Evolutionary conservation across 2,329 filamentous ascomycete genomes (phyloP).

Genomic region (Golovinomyces cichoracearum): DNA sequence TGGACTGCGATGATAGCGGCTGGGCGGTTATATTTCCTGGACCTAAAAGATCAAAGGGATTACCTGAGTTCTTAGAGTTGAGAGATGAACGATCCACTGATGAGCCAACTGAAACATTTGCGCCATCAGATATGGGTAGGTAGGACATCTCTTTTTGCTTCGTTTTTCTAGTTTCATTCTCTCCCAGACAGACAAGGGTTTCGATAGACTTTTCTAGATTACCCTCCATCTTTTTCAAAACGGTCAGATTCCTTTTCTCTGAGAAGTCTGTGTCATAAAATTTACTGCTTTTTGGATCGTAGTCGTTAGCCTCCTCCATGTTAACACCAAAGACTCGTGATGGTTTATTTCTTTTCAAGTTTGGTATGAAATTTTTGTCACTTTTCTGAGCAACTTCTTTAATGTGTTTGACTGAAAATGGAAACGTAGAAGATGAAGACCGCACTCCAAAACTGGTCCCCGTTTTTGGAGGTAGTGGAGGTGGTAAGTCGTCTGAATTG

Average conservation of each 20-base stretch:
- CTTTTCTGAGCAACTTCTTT: slow-evolving; percentile 9
- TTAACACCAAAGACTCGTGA: slow-evolving; percentile 45
- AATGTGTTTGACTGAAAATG: slow-evolving; percentile 24
- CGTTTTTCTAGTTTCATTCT: slow-evolving; percentile 24
- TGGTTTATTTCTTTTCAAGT: slow-evolving; percentile 23
- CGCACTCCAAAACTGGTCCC: slow-evolving; percentile 35
- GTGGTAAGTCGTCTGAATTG: slow-evolving; percentile 26
- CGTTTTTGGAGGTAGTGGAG: slow-evolving; percentile 34
- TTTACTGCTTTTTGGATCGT: slow-evolving; percentile 50
- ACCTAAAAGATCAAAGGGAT: slow-evolving; percentile 38
- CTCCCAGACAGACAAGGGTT: slow-evolving; percentile 56
- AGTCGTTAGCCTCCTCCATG: slow-evolving; percentile 30
- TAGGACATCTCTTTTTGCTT: slow-evolving; percentile 3
- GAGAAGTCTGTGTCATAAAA: slow-evolving; percentile 79
- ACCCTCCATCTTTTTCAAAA: slow-evolving; percentile 60
- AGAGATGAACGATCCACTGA: slow-evolving; percentile 3
- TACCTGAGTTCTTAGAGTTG: slow-evolving; percentile 22
- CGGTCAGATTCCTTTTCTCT: slow-evolving; percentile 54
- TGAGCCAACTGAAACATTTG: slow-evolving; percentile 2
- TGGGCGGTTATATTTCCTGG: slow-evolving; percentile 20
- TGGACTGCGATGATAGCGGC: slow-evolving; percentile 39
- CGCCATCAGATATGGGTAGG: background rate
- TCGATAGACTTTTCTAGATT: slow-evolving; percentile 73
- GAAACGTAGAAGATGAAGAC: slow-evolving; percentile 31
- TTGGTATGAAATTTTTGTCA: slow-evolving; percentile 6